Evolutionary conservation across 164 flowering plant species (phyloP).

Genomic region (Santalum album): DNA sequence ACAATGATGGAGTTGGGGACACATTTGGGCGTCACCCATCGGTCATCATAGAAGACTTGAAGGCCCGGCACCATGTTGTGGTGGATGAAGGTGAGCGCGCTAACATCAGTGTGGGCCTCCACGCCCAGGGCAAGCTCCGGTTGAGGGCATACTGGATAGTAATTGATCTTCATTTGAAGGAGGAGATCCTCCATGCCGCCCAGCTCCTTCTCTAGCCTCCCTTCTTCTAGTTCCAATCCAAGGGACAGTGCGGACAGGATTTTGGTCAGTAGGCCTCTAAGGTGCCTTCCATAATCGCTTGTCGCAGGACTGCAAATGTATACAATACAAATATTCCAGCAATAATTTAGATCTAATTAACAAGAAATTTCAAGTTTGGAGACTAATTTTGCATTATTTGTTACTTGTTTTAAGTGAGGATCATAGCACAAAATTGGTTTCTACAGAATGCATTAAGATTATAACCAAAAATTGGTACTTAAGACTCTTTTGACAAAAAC

Average conservation of each 20-base stretch:
- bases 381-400: too few species aligned
- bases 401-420: too few species aligned
- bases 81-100: conserved; percentile 82
- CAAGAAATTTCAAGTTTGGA: too few species aligned
- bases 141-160: conserved; percentile 94
- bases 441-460: too few species aligned
- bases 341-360: too few species aligned
- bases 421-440: too few species aligned
- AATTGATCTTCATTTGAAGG: conserved; percentile 83
- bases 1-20: conserved; percentile 78
- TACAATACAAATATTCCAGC: not conserved
- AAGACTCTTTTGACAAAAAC: too few species aligned
- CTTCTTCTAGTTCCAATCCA: conserved; percentile 73
- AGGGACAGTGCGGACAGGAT: conserved; percentile 49
- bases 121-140: conserved; percentile 93
- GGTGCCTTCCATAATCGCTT: conserved; percentile 46
- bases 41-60: conserved; percentile 53
- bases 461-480: too few species aligned
- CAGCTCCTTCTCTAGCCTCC: conserved; percentile 65
- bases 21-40: conserved; percentile 90
- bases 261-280: conserved; percentile 53
- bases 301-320: conserved; percentile 48
- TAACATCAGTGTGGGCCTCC: conserved; percentile 87
- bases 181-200: conserved; percentile 74
- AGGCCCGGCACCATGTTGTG: conserved; percentile 98